Conservation (phyloP, 192 early-diverging fungal species). For the Podila minutissima region DNA sequence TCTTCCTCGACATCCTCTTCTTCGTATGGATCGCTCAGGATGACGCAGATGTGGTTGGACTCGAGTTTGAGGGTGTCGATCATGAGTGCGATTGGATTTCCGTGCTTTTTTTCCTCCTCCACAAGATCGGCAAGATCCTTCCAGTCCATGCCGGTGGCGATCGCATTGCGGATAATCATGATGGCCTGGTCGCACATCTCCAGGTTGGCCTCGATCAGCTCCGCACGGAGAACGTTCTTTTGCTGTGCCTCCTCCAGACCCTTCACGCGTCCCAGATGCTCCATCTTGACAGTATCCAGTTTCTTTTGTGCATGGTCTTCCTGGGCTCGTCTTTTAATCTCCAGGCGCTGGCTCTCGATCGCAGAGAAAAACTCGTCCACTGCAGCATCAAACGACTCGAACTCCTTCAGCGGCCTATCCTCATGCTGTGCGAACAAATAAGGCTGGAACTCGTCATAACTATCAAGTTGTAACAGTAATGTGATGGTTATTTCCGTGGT, state of each 20-base stretch:
- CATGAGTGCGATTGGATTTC: constrained; percentile 83
- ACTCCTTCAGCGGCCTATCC: constrained; percentile 64
- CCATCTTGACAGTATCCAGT: constrained; percentile 80
- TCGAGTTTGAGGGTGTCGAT: constrained; percentile 82
- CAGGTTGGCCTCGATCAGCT: constrained; percentile 86
- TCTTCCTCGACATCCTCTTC: constrained; percentile 52
- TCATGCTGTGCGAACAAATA: constrained; percentile 74
- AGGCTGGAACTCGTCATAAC: constrained; percentile 79
- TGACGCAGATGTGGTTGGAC: constrained; percentile 74
- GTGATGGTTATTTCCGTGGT: not conserved
- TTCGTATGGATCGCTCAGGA: constrained; percentile 66
- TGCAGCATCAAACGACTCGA: constrained; percentile 79
- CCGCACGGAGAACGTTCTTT: constrained; percentile 77
- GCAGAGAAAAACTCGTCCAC: constrained; percentile 96
- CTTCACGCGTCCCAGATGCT: constrained; percentile 81
- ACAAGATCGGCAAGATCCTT: constrained; percentile 90
- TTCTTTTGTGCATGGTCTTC: constrained; percentile 85
- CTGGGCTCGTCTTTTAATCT: constrained; percentile 72
- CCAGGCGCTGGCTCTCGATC: constrained; percentile 86
- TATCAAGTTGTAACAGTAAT: constrained; percentile 4
- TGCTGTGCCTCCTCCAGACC: constrained; percentile 80
- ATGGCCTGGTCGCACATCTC: constrained; percentile 90
- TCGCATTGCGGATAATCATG: constrained; percentile 84
- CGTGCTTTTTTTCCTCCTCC: constrained; percentile 77
- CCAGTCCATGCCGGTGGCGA: constrained; percentile 97